Percentiles rank a stretch among this genome's conserved stretches.
Conservation (phyloP, 2,329 filamentous ascomycete species). For the Penicillium sp. region DNA sequence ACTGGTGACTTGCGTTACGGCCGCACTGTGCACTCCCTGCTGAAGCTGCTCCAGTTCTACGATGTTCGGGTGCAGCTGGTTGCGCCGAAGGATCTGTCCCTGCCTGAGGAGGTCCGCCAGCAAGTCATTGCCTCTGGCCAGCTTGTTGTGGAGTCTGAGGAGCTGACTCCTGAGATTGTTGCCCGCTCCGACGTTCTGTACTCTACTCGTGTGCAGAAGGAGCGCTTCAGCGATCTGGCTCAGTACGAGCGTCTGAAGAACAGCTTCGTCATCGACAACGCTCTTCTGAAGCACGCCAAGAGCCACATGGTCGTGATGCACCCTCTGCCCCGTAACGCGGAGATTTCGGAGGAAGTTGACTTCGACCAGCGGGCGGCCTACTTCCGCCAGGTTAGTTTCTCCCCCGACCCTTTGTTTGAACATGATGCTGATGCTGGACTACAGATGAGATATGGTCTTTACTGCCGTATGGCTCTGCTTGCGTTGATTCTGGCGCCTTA, state of each 20-base stretch:
- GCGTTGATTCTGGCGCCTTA: constrained; percentile 82
- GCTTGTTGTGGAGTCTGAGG: constrained; percentile 64
- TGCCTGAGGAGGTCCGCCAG: constrained; percentile 67
- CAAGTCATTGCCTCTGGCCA: constrained; percentile 66
- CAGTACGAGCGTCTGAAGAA: constrained; percentile 85
- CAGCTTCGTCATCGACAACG: constrained; percentile 80
- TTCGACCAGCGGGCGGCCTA: constrained; percentile 95
- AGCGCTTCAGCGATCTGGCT: constrained; percentile 72
- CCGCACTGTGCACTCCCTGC: constrained; percentile 86
- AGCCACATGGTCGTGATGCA: constrained; percentile 89
- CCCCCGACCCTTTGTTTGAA: background rate
- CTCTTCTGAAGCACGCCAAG: constrained; percentile 83
- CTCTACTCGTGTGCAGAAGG: constrained; percentile 93
- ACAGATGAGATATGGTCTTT: constrained; percentile 94
- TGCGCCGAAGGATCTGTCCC: constrained; percentile 64
- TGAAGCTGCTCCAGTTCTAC: constrained; percentile 91
- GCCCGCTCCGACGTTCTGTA: constrained; percentile 84
- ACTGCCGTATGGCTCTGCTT: constrained; percentile 94
- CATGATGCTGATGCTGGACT: constrained; percentile 37
- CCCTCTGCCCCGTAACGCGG: constrained; percentile 83
- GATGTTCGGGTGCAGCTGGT: constrained; percentile 89
- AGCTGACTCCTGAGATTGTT: constrained; percentile 77
- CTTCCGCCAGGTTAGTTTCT: constrained; percentile 68
- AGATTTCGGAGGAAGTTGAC: constrained; percentile 92
- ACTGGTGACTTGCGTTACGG: constrained; percentile 87